phyloP scores from a whole-genome alignment of 2,329 filamentous ascomycete genomes.

The Penicillium carneum region DNA sequence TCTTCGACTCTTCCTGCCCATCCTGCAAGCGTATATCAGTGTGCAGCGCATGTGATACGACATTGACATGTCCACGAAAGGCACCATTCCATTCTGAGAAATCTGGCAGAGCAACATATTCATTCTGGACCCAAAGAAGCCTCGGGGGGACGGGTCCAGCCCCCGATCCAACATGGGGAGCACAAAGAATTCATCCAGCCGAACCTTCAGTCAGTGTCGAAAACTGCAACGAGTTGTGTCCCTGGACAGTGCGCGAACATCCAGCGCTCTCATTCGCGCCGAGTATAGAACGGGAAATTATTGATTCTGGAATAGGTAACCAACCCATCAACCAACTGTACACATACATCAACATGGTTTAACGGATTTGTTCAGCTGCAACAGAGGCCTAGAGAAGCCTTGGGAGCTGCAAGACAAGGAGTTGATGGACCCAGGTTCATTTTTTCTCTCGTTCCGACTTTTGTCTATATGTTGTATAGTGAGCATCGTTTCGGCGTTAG shows the following conservation, averaged over 20 bases:
- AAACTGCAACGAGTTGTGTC: constrained; percentile 50
- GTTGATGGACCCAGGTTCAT: constrained; percentile 44
- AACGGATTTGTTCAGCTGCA: constrained; percentile 24
- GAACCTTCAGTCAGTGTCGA: constrained; percentile 45
- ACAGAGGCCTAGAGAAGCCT: constrained; percentile 12
- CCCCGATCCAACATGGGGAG: constrained; percentile 45
- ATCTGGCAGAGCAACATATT: constrained; percentile 42
- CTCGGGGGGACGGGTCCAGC: constrained; percentile 40
- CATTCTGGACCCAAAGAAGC: constrained; percentile 47
- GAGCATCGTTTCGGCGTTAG: background rate
- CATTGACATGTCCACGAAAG: constrained; percentile 46
- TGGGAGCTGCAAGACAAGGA: constrained; percentile 53
- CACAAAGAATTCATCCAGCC: constrained; percentile 49
- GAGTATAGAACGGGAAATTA: constrained; percentile 44
- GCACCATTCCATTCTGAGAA: constrained; percentile 39
- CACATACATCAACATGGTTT: constrained; percentile 47
- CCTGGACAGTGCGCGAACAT: constrained; percentile 51
- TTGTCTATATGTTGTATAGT: constrained; percentile 18
- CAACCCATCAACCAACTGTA: constrained; percentile 47
- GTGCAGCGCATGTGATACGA: constrained; percentile 47
- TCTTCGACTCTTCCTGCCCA: constrained; percentile 44
- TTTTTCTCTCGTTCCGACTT: constrained; percentile 1
- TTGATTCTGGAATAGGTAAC: constrained; percentile 44
- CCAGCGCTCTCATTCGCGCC: constrained; percentile 45
- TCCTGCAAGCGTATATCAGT: constrained; percentile 48